A percentile compares a stretch with the other conserved stretches of the same genome.
These are phyloP conservation scores for Antarctomyces pellizariae DNA, from an alignment of 495 filamentous ascomycete genomes.

Conservation along the genomic window DNA sequence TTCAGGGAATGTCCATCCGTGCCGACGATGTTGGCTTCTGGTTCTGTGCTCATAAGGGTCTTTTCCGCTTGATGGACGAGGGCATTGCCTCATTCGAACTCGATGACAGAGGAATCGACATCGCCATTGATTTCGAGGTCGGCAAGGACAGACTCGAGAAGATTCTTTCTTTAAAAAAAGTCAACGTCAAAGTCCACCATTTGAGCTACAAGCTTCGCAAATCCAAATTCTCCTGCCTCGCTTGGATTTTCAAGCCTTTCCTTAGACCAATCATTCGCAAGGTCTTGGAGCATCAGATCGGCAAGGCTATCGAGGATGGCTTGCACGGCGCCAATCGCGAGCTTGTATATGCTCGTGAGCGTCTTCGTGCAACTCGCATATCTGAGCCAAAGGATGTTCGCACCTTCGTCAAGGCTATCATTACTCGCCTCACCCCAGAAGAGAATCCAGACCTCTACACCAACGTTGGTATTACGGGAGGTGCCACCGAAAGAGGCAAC, in stretches of 20 bases:
- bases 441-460: conserved; percentile 53
- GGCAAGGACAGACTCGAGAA: conserved; percentile 49
- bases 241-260: conserved; percentile 71
- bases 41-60: conserved; percentile 37
- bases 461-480: conserved; percentile 33
- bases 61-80: conserved; percentile 46
- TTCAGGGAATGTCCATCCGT: conserved; percentile 58
- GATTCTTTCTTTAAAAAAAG: conserved; percentile 52
- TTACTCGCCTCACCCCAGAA: conserved; percentile 43
- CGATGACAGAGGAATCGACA: conserved; percentile 68
- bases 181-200: conserved; percentile 66
- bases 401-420: conserved; percentile 62
- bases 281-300: conserved; percentile 56
- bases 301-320: conserved; percentile 39
- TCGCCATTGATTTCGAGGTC: conserved; percentile 63
- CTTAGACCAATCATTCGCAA: conserved; percentile 60
- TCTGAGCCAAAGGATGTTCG: conserved; percentile 54
- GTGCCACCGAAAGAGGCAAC: conserved; percentile 17
- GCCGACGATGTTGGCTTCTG: conserved; percentile 73
- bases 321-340: conserved; percentile 62
- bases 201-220: conserved; percentile 53
- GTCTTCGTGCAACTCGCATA: conserved; percentile 65
- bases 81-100: conserved; percentile 69
- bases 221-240: conserved; percentile 49
- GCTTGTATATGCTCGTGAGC: conserved; percentile 62